phyloP scores from a whole-genome alignment of 2,329 filamentous ascomycete species.

The Nemania serpens region DNA sequence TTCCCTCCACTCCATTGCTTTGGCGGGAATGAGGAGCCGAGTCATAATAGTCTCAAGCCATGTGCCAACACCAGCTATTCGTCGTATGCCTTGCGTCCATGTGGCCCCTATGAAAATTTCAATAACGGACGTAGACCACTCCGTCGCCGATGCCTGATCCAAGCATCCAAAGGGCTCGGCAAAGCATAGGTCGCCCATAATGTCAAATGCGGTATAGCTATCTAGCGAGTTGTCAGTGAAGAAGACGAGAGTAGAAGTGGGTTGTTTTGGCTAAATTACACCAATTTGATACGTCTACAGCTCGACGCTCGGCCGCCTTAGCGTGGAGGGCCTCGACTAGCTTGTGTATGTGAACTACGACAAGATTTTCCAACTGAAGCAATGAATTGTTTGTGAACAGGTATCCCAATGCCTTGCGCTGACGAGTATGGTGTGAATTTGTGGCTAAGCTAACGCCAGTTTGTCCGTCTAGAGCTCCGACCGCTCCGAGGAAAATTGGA shows the following conservation, averaged over 20 bases:
- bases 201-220: slow-evolving; percentile 34
- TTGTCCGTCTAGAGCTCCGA: slow-evolving; percentile 25
- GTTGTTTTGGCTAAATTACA: slow-evolving; percentile 14
- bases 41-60: slow-evolving; percentile 30
- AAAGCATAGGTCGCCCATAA: slow-evolving; percentile 34
- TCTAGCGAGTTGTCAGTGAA: slow-evolving; percentile 8
- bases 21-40: slow-evolving; percentile 22
- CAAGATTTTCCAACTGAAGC: slow-evolving; percentile 32
- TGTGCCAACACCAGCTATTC: slow-evolving; percentile 35
- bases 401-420: slow-evolving; percentile 35
- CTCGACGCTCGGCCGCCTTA: slow-evolving; percentile 12
- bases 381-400: slow-evolving; percentile 37
- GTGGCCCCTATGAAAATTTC: slow-evolving; percentile 32
- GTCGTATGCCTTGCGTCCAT: slow-evolving; percentile 36
- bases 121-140: slow-evolving; percentile 33
- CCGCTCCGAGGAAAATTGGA: slow-evolving; percentile 35
- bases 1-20: slow-evolving; percentile 31
- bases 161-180: slow-evolving; percentile 38
- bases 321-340: slow-evolving; percentile 28
- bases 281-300: slow-evolving; percentile 36
- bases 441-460: slow-evolving; percentile 29
- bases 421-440: slow-evolving; percentile 33
- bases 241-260: not conserved
- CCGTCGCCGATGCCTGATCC: slow-evolving; percentile 27
- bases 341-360: slow-evolving; percentile 33